A percentile compares a stretch with the other conserved stretches of the same genome.
Evolutionary conservation across 108 stramenopile genomes (phyloP).

Genomic region (Nannochloropsis salina): DNA sequence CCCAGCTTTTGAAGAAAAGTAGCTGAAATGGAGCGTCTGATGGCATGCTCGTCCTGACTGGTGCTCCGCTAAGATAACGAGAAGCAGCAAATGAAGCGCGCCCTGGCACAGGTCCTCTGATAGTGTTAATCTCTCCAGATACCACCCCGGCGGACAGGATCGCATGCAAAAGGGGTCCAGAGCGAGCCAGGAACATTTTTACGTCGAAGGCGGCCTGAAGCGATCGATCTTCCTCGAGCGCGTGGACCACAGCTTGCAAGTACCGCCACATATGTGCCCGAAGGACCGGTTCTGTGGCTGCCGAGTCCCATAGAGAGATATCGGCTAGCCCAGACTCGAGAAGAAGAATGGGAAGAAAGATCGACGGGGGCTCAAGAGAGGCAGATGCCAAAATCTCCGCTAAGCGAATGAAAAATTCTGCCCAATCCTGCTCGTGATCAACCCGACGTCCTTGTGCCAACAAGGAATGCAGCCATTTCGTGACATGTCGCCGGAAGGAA

Average conservation of each 20-base stretch:
- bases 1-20: not conserved
- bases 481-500: not conserved
- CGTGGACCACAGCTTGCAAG: constrained; percentile 3
- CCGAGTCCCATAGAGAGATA: not conserved
- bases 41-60: not conserved
- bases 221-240: not conserved
- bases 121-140: not conserved
- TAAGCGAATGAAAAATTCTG: not conserved
- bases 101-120: not conserved
- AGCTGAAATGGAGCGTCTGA: constrained; percentile 14
- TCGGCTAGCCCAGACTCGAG: not conserved
- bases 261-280: not conserved
- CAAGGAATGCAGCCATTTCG: not conserved
- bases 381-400: not conserved
- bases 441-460: not conserved
- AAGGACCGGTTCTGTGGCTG: not conserved
- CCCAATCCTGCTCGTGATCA: not conserved
- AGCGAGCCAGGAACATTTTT: not conserved
- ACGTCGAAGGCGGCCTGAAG: not conserved
- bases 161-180: not conserved
- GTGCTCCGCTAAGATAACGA: not conserved
- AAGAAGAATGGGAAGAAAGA: not conserved
- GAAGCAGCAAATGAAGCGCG: not conserved
- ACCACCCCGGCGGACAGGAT: not conserved
- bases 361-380: not conserved